phyloP scores from a whole-genome alignment of 2,329 filamentous ascomycete genomes.

The Colletotrichum sp. region DNA sequence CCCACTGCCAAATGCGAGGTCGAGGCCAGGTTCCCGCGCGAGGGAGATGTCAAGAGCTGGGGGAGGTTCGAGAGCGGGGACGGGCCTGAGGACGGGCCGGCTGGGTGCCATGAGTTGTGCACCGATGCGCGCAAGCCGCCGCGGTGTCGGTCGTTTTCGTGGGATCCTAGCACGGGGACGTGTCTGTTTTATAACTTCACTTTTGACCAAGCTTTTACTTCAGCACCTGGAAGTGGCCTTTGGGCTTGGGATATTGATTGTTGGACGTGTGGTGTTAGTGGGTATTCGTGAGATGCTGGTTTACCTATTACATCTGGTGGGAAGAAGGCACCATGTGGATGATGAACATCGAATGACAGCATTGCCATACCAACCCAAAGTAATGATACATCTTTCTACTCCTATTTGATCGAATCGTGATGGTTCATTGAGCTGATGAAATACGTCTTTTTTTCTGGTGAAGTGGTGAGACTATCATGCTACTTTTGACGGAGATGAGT shows the following conservation, averaged over 20 bases:
- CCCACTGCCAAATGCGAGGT: neutral
- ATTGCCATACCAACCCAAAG: too few species aligned
- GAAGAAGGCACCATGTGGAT: too few species aligned
- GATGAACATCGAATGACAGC: too few species aligned
- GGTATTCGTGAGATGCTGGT: neutral
- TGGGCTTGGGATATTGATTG: neutral
- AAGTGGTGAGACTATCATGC: fast-evolving
- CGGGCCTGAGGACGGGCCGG: neutral
- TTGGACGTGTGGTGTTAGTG: neutral
- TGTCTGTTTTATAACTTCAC: neutral
- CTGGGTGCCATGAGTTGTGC: neutral
- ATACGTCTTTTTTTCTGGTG: too few species aligned
- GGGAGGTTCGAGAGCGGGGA: neutral
- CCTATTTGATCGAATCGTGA: too few species aligned
- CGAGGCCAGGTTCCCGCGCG: neutral
- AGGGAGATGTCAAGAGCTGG: neutral
- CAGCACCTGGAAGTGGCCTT: neutral
- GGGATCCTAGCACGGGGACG: neutral
- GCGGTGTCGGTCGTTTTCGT: neutral
- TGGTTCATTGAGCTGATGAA: too few species aligned
- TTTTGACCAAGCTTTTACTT: neutral
- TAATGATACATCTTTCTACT: too few species aligned
- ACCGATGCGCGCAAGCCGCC: neutral
- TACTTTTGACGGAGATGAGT: too few species aligned
- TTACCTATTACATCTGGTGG: too few species aligned